phyloP scores from a whole-genome alignment of 257 asterid species.

The Ajuga chamaepitys region DNA sequence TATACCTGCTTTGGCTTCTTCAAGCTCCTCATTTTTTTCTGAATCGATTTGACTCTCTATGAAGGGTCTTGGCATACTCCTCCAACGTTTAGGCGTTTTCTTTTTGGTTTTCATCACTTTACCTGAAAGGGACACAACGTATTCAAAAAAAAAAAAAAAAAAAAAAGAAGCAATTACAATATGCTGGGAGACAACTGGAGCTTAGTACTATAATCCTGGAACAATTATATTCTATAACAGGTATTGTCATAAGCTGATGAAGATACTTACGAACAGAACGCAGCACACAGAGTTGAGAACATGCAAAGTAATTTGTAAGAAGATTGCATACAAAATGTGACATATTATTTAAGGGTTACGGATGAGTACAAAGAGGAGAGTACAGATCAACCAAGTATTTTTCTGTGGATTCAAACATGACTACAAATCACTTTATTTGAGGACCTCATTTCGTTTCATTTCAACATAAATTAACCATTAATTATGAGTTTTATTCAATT shows the following conservation, averaged over 20 bases:
- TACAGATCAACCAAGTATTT: background rate
- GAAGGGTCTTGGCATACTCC: conserved; percentile 38
- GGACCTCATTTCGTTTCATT: too few species aligned
- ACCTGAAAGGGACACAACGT: too few species aligned
- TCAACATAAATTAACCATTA: too few species aligned
- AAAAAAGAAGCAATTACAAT: too few species aligned
- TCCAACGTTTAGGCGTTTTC: conserved; percentile 59
- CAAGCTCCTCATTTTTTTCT: conserved; percentile 67
- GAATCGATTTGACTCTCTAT: conserved; percentile 45
- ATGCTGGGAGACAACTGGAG: too few species aligned
- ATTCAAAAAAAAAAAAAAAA: too few species aligned
- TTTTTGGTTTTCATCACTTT: conserved; percentile 21
- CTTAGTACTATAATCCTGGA: too few species aligned
- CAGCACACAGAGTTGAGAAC: background rate
- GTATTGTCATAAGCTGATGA: background rate
- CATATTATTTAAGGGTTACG: background rate
- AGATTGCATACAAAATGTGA: background rate
- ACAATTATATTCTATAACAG: too few species aligned
- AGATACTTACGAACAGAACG: conserved; percentile 5
- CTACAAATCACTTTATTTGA: conserved; percentile 18
- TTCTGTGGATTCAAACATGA: conserved; percentile 14
- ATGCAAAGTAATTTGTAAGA: conserved; percentile 7
- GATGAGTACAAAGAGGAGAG: background rate
- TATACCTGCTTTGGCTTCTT: conserved; percentile 63
- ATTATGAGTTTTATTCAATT: too few species aligned